These are phyloP conservation scores for Eucalyptus pumila DNA, from an alignment of 345 rosid species.

Conservation along the genomic window DNA sequence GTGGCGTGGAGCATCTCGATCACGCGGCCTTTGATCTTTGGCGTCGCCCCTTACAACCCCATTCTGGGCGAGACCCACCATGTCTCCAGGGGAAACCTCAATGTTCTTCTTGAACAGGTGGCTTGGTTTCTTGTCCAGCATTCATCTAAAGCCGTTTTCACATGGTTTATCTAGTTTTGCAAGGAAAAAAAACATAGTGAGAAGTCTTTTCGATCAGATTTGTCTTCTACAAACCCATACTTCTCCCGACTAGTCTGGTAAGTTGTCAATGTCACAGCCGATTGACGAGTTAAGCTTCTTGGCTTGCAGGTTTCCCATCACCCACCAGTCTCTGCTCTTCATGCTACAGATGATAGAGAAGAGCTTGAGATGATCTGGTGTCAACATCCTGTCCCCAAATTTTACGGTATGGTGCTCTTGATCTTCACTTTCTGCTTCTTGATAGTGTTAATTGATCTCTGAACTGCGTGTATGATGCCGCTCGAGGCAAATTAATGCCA, in stretches of 20 bases:
- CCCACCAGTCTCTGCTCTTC: slow-evolving; percentile 77
- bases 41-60: slow-evolving; percentile 75
- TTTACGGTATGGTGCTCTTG: slow-evolving; percentile 25
- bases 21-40: slow-evolving; percentile 42
- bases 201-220: not conserved
- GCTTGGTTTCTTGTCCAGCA: not conserved
- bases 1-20: slow-evolving; percentile 69
- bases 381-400: slow-evolving; percentile 52
- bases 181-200: not conserved
- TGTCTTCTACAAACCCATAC: not conserved
- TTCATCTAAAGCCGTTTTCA: not conserved
- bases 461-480: not conserved
- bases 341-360: slow-evolving; percentile 49
- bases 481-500: no score
- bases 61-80: slow-evolving; percentile 93
- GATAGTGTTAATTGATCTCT: not conserved
- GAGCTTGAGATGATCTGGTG: slow-evolving; percentile 59
- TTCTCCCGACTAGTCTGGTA: not conserved
- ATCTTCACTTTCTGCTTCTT: not conserved
- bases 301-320: slow-evolving; percentile 68
- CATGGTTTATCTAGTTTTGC: not conserved
- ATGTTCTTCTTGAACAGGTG: slow-evolving; percentile 74
- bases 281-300: not conserved
- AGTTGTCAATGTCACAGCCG: not conserved
- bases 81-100: slow-evolving; percentile 48